phyloP scores from a whole-genome alignment of 192 early-diverging fungal species.

The Rhizophagus sp. region DNA sequence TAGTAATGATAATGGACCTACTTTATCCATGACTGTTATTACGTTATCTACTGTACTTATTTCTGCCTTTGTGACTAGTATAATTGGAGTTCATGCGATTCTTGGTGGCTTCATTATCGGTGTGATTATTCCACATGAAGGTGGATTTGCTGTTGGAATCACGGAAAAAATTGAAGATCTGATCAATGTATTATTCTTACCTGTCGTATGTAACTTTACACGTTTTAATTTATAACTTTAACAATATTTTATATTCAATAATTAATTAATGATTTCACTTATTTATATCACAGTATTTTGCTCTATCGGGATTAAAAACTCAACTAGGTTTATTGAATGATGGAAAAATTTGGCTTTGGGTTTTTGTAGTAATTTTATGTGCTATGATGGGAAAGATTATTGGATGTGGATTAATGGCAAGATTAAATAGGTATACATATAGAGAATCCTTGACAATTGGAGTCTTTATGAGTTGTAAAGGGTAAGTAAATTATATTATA shows the following conservation, averaged over 20 bases:
- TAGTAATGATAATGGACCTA: slow-evolving; percentile 54
- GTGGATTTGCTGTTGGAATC: slow-evolving; percentile 82
- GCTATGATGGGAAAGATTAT: slow-evolving; percentile 86
- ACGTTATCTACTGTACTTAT: slow-evolving; percentile 68
- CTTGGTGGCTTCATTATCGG: slow-evolving; percentile 93
- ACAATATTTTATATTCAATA: too few species aligned
- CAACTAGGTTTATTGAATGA: slow-evolving; percentile 73
- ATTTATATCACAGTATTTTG: slow-evolving; percentile 67
- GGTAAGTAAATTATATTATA: too few species aligned
- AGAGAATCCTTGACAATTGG: too few species aligned
- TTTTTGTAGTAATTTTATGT: slow-evolving; percentile 74
- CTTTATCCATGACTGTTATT: slow-evolving; percentile 65
- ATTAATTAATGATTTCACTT: too few species aligned
- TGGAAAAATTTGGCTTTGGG: slow-evolving; percentile 67
- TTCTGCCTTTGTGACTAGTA: slow-evolving; percentile 81
- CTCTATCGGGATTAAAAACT: slow-evolving; percentile 90
- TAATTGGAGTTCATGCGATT: slow-evolving; percentile 89
- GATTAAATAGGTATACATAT: slow-evolving; percentile 55
- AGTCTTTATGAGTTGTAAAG: too few species aligned
- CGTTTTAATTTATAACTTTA: too few species aligned
- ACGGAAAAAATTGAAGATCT: slow-evolving; percentile 95
- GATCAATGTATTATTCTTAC: slow-evolving; percentile 81
- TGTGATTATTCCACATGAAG: slow-evolving; percentile 84
- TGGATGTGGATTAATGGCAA: slow-evolving; percentile 72
- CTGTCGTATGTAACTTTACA: slow-evolving; percentile 53